Conservation (phyloP, 2,329 filamentous ascomycete genomes). For the Atkinsonella hypoxylon region DNA sequence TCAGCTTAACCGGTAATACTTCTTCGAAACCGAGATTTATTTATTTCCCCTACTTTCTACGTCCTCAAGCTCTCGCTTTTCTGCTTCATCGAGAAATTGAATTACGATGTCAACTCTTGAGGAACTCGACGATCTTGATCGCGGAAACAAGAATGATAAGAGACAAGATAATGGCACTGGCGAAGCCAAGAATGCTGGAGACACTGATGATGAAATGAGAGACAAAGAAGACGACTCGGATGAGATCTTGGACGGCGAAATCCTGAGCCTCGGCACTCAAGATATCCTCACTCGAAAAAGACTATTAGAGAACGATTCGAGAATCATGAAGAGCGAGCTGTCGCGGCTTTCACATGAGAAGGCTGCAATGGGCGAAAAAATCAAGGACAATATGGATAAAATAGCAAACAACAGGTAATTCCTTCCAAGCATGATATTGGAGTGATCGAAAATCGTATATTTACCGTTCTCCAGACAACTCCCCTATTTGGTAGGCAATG, state of each 20-base stretch:
- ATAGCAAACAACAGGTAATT: conserved; percentile 93
- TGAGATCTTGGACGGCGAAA: conserved; percentile 83
- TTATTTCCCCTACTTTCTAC: not conserved
- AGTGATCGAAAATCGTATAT: conserved; percentile 2
- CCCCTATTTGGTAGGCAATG: conserved; percentile 95
- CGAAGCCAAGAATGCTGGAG: conserved; percentile 30
- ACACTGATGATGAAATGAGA: conserved; percentile 76
- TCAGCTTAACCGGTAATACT: not conserved
- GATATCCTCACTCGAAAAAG: conserved; percentile 87
- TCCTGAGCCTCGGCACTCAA: conserved; percentile 82
- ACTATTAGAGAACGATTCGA: conserved; percentile 90
- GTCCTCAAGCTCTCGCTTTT: not conserved
- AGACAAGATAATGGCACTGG: conserved; percentile 23
- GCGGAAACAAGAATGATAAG: conserved; percentile 64
- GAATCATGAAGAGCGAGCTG: conserved; percentile 97
- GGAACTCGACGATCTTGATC: conserved; percentile 82
- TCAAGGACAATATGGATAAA: conserved; percentile 98
- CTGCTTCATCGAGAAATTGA: not conserved
- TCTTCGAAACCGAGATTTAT: not conserved
- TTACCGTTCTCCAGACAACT: conserved; percentile 55
- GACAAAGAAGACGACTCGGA: conserved; percentile 66
- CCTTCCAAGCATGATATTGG: not conserved
- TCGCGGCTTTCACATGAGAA: conserved; percentile 93
- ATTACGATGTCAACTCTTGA: conserved; percentile 73
- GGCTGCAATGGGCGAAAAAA: conserved; percentile 92